phyloP scores from a whole-genome alignment of 176 grass and related monocot genomes.

The Oropetium thomaeum region DNA sequence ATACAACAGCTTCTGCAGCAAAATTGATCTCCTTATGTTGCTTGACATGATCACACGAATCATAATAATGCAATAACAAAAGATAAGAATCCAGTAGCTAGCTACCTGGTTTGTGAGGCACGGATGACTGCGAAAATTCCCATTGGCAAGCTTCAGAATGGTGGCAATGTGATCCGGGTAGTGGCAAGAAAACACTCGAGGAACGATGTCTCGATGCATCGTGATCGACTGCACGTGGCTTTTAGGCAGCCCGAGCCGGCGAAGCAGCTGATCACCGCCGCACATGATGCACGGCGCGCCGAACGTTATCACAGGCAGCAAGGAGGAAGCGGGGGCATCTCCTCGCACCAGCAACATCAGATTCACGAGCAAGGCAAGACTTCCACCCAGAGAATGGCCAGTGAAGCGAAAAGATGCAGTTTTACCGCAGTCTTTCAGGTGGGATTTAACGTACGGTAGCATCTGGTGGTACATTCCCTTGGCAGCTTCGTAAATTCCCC shows the following conservation, averaged over 20 bases:
- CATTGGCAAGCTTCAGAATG: constrained; percentile 84
- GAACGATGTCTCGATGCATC: constrained; percentile 95
- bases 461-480: constrained; percentile 94
- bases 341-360: constrained; percentile 80
- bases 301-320: constrained; percentile 85
- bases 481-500: constrained; percentile 92
- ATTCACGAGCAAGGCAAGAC: constrained; percentile 76
- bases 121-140: constrained; percentile 77
- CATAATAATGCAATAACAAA: neutral
- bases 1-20: constrained; percentile 81
- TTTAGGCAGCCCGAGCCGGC: constrained; percentile 54
- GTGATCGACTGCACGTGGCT: constrained; percentile 72
- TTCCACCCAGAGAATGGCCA: constrained; percentile 92
- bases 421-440: constrained; percentile 41
- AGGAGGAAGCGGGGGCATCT: constrained; percentile 38
- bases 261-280: constrained; percentile 77
- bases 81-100: neutral
- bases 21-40: too few relatives aligned
- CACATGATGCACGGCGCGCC: constrained; percentile 95
- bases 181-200: constrained; percentile 86
- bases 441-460: constrained; percentile 69
- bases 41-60: neutral
- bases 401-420: constrained; percentile 63
- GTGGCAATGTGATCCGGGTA: constrained; percentile 82
- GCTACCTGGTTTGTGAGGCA: constrained; percentile 80